Base-by-base conservation (phyloP, 2,329 filamentous ascomycete genomes). In the Colletotrichum lupini region DNA sequence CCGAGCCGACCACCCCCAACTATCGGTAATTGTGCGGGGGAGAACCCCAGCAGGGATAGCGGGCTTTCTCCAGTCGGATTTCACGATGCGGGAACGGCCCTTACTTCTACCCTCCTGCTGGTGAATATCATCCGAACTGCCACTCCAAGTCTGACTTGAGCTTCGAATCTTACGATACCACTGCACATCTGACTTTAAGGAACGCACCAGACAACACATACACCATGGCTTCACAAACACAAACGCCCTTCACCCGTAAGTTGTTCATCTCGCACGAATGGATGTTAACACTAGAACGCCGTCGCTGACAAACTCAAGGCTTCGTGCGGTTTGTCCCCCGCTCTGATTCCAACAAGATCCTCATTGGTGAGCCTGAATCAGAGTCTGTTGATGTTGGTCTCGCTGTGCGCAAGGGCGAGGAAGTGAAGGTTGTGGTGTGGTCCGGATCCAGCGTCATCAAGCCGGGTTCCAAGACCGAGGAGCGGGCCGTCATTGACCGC, bases 301-400 rank as follows among this genome's bases (percentile, higher is more conserved):
- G 7, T 14, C 24, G 63, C 68, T 72, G 28, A 72, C 53, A 19
- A 4, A 1, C 1, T 12, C 30, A 32, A 91, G 89, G 89, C 79
- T 86, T 92, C 71, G 88, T 91, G 76, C 88, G 90, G 65, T 91
- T 92, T 77, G 79, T 87, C 22, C 87, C 90, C 66, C 87, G 86
- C 77, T 86, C 85, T 5, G 85, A 87, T 60, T 79, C 83, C 49
- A 80, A 82, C 72, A 86, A 85, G 74, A 78, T 89, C 66, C 81
- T 90, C 60, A 87, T 91, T 76, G 90, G 89, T 42, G 86, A 92
- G 76, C 90, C 90, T 2, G 81, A 85, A 42, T 85, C 89, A 73
- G 79, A 83, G 26, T 79, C 84, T 11, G 74, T 90, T 37, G 90
- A 92, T 77, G 87, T 92, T 57, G 90, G 90, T 57, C 79, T 86